These are phyloP conservation scores for Tremella yokohamensis DNA, from an alignment of 768 basidiomycete species.

Conservation along the genomic window DNA sequence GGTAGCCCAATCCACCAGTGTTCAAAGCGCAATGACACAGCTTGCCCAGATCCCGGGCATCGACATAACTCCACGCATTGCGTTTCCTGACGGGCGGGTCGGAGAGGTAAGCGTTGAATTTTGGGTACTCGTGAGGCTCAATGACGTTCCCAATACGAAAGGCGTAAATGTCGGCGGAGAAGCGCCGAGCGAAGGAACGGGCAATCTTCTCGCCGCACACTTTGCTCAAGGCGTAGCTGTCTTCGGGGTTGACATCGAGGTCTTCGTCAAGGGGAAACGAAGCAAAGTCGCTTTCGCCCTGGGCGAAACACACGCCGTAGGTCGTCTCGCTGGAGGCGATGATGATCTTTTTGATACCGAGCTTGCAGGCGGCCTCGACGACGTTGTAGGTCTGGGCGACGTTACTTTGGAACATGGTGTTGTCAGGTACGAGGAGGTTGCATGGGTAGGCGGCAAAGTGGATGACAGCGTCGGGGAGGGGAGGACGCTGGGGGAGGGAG, in stretches of 20 bases:
- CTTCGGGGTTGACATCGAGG: conserved; percentile 24
- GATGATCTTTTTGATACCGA: conserved; percentile 47
- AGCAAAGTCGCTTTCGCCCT: conserved; percentile 44
- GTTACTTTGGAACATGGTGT: conserved; percentile 40
- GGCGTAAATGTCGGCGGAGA: conserved; percentile 38
- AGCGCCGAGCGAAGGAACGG: conserved; percentile 36
- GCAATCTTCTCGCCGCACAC: conserved; percentile 45
- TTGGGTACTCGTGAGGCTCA: conserved; percentile 47
- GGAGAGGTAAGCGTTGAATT: conserved; percentile 38
- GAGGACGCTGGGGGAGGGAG: conserved; percentile 22
- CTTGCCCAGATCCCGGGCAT: conserved; percentile 48
- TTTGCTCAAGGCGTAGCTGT: conserved; percentile 43
- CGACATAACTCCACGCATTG: conserved; percentile 49
- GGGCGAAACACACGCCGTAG: conserved; percentile 48
- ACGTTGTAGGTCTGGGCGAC: conserved; percentile 45
- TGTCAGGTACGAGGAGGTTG: conserved; percentile 46
- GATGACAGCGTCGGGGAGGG: conserved; percentile 35
- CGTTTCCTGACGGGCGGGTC: conserved; percentile 41
- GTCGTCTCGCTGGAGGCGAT: conserved; percentile 45
- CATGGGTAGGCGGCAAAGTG: conserved; percentile 48
- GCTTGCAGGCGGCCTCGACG: conserved; percentile 46
- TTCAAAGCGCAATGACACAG: conserved; percentile 41
- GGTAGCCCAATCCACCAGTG: conserved; percentile 43
- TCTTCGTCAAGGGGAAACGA: conserved; percentile 44
- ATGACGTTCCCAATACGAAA: conserved; percentile 46